A percentile compares a stretch with the other conserved stretches of the same genome.
Evolutionary conservation across 2,329 filamentous ascomycete species (phyloP).

Genomic region (Escovopsis weberi): DNA sequence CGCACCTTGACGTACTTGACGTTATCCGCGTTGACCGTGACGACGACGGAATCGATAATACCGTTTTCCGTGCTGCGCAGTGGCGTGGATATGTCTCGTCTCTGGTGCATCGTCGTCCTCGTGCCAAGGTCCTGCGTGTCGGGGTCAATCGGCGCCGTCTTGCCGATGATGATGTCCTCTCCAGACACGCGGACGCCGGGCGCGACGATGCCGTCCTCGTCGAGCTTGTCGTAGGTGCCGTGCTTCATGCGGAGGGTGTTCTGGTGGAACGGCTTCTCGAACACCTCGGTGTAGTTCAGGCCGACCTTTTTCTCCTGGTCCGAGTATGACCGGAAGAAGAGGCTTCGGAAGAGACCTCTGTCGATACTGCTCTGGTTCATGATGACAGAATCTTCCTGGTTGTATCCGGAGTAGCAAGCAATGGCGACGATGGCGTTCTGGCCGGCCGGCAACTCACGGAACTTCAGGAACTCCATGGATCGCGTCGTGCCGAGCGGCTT

Average conservation of each 20-base stretch:
- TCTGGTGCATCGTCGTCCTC: constrained; percentile 75
- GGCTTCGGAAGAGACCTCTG: constrained; percentile 86
- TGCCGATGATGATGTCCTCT: constrained; percentile 98
- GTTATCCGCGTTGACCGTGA: constrained; percentile 90
- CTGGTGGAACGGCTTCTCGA: constrained; percentile 83
- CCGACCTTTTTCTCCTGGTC: constrained; percentile 95
- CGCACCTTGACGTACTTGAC: constrained; percentile 94
- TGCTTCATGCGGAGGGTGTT: constrained; percentile 89
- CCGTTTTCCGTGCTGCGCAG: constrained; percentile 91
- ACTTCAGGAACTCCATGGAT: constrained; percentile 98
- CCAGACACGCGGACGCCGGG: constrained; percentile 91
- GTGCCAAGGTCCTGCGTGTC: constrained; percentile 91
- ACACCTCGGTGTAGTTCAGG: constrained; percentile 81
- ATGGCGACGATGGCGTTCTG: constrained; percentile 99
- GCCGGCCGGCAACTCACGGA: constrained; percentile 89
- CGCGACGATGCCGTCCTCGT: constrained; percentile 88
- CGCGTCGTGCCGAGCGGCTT: constrained; percentile 92
- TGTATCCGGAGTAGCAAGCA: constrained; percentile 94
- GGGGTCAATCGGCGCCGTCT: constrained; percentile 86
- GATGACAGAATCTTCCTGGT: constrained; percentile 99
- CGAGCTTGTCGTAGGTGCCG: constrained; percentile 92
- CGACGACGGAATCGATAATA: constrained; percentile 83
- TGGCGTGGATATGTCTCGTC: constrained; percentile 90
- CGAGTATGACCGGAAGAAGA: constrained; percentile 96
- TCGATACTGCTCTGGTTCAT: constrained; percentile 99